Evolutionary conservation across 2,329 filamentous ascomycete species (phyloP).

Genomic region (Ploettnerulaceae sp.): DNA sequence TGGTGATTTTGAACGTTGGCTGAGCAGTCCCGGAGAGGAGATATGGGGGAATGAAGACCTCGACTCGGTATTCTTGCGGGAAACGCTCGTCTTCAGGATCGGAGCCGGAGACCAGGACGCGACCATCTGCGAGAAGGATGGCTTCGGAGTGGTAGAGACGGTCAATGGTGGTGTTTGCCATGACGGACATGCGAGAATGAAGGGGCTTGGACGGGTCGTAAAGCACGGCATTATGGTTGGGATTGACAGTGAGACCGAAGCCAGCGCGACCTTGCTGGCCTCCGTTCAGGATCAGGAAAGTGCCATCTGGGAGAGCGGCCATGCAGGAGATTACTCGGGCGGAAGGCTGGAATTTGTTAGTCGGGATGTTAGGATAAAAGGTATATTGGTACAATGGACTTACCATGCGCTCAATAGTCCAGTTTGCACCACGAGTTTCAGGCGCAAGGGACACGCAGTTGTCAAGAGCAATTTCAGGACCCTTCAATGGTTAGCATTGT

Average conservation of each 20-base stretch:
- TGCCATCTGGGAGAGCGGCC: conserved; percentile 59
- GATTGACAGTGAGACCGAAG: conserved; percentile 55
- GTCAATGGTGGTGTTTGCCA: conserved; percentile 60
- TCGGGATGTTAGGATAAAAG: no score
- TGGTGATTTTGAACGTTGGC: conserved; percentile 48
- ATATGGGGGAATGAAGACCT: conserved; percentile 62
- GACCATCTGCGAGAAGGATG: conserved; percentile 57
- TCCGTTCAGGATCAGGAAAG: conserved; percentile 59
- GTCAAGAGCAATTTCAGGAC: no score
- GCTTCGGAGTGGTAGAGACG: conserved; percentile 64
- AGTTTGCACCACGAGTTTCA: conserved; percentile 49
- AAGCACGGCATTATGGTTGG: conserved; percentile 56
- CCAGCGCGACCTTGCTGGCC: conserved; percentile 56
- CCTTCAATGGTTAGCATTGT: conserved; percentile 46
- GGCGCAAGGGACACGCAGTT: conserved; percentile 62
- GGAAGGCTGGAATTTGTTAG: no score
- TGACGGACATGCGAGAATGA: conserved; percentile 53
- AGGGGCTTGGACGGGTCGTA: conserved; percentile 55
- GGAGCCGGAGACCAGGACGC: conserved; percentile 58
- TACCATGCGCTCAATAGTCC: conserved; percentile 64
- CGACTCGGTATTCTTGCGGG: conserved; percentile 59
- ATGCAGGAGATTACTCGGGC: conserved; percentile 60
- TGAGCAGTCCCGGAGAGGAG: conserved; percentile 46
- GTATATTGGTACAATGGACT: no score
- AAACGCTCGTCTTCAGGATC: conserved; percentile 43